Percentiles rank a stretch among this genome's conserved stretches.
Conservation (phyloP, 2,329 filamentous ascomycete genomes). For the Botrytis pseudocinerea region DNA sequence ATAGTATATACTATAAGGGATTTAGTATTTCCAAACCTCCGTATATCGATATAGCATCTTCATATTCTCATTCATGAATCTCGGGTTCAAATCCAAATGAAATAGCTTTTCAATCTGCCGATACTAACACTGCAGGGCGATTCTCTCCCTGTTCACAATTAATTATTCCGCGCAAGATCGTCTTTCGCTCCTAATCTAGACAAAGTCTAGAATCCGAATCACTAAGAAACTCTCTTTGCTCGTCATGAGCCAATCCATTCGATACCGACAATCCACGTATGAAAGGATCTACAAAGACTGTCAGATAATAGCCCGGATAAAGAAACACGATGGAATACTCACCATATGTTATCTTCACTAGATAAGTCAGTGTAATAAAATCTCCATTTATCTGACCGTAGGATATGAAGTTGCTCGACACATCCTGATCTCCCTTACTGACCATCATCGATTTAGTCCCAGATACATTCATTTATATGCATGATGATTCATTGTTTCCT, state of each 20-base stretch:
- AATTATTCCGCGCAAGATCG: accelerated
- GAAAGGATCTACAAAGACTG: background rate
- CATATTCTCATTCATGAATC: background rate
- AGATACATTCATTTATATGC: background rate
- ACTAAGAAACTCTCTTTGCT: background rate
- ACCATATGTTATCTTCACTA: background rate
- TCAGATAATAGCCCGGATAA: background rate
- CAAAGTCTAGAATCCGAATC: background rate
- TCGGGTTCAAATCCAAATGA: background rate
- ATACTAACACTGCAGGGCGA: background rate
- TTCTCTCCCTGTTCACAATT: background rate
- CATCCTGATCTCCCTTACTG: background rate
- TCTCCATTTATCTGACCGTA: background rate
- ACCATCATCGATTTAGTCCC: too few relatives aligned
- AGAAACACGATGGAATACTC: background rate
- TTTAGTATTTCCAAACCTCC: background rate
- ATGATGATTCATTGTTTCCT: background rate
- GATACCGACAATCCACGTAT: background rate
- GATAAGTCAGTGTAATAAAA: background rate
- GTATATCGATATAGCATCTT: background rate
- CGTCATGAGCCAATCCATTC: background rate
- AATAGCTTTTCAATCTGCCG: background rate
- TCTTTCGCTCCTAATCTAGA: background rate
- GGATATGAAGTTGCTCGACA: background rate
- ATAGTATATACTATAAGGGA: background rate